A percentile compares a stretch with the other conserved stretches of the same genome.
phyloP scores from a whole-genome alignment of 139 green algal genomes.

The Chlorella sorokiniana region DNA sequence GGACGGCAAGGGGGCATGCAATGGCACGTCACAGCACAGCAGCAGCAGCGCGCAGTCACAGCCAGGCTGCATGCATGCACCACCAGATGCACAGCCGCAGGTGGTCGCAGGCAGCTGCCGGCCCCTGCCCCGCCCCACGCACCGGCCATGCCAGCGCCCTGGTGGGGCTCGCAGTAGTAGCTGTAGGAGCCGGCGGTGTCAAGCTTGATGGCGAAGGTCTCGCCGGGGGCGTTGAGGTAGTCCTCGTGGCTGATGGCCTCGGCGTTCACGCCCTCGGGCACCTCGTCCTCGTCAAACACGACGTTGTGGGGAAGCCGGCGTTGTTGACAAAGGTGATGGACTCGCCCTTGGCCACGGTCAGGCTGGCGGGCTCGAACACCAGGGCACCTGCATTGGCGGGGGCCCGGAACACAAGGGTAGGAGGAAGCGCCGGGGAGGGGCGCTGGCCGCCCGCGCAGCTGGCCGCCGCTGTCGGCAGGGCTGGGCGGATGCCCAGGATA shows the following conservation, averaged over 20 bases:
- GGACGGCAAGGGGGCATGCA: background rate
- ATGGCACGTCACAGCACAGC: background rate
- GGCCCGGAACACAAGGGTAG: background rate
- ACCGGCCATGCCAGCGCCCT: slow-evolving; percentile 89
- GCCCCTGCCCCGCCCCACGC: background rate
- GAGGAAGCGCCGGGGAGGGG: background rate
- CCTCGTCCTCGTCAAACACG: slow-evolving; percentile 94
- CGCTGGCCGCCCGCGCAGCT: too few species aligned
- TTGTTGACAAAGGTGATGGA: slow-evolving; percentile 85
- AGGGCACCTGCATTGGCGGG: slow-evolving; percentile 41
- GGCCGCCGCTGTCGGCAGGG: too few species aligned
- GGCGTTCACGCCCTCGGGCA: slow-evolving; percentile 87
- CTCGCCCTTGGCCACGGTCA: slow-evolving; percentile 82
- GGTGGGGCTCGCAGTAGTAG: slow-evolving; percentile 97
- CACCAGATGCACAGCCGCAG: background rate
- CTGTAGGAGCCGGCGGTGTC: slow-evolving; percentile 76
- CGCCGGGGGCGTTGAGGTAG: slow-evolving; percentile 89
- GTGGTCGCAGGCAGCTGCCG: background rate
- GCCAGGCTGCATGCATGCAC: background rate
- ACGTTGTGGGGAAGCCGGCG: slow-evolving; percentile 77
- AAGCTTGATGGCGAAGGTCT: slow-evolving; percentile 81
- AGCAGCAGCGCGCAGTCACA: background rate
- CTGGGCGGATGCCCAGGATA: too few species aligned
- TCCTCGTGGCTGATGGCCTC: slow-evolving; percentile 87
- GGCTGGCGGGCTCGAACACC: slow-evolving; percentile 57